Percentiles rank a stretch among this genome's conserved stretches.
These are phyloP conservation scores for Hemisphaericaspora subhashii DNA, from an alignment of 1,139 yeast species.

Conservation along the genomic window DNA sequence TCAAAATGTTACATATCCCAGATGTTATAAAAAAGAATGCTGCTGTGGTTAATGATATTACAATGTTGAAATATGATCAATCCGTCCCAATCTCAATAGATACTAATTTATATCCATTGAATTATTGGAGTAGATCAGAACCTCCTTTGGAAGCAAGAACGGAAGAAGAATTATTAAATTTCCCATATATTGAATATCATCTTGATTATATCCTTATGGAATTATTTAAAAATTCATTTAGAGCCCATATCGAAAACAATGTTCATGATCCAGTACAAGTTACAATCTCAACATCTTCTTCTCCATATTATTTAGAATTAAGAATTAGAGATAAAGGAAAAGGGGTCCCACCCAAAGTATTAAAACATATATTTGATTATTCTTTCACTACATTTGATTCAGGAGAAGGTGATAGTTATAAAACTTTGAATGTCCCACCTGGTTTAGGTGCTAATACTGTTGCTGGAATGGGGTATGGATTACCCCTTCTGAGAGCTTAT, in stretches of 20 bases:
- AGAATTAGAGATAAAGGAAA: conserved; percentile 86
- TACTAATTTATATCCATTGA: conserved; percentile 32
- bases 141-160: conserved; percentile 21
- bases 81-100: conserved; percentile 62
- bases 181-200: conserved; percentile 86
- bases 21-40: conserved; percentile 62
- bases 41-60: conserved; percentile 77
- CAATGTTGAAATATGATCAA: conserved; percentile 78
- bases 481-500: conserved; percentile 72
- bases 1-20: conserved; percentile 62
- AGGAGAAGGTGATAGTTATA: conserved; percentile 56
- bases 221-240: conserved; percentile 78
- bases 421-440: conserved; percentile 67
- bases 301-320: conserved; percentile 49
- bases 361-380: conserved; percentile 75
- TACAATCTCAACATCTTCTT: conserved; percentile 59
- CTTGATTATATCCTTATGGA: conserved; percentile 86
- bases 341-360: conserved; percentile 71
- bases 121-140: conserved; percentile 36
- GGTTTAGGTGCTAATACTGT: conserved; percentile 70
- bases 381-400: conserved; percentile 77
- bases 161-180: conserved; percentile 26
- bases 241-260: conserved; percentile 79
- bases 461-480: conserved; percentile 96
- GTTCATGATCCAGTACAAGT: conserved; percentile 62